Conservation (phyloP, 495 filamentous ascomycete species). For the Hypoxylon cercidicola region DNA sequence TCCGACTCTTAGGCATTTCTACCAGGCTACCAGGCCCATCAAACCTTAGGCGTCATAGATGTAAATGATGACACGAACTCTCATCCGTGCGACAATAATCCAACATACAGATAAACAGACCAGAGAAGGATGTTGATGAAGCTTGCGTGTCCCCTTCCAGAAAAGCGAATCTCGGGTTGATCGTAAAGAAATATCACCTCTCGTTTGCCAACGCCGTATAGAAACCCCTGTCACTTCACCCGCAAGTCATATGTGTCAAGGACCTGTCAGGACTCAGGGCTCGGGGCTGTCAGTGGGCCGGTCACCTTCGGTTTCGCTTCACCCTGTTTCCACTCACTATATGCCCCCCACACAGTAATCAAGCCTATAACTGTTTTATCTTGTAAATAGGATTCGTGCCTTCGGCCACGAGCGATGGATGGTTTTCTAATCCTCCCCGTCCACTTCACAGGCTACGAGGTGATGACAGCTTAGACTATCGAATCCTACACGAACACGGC, state of each 20-base stretch:
- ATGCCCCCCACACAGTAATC: slow-evolving; percentile 30
- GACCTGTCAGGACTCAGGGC: too few relatives aligned
- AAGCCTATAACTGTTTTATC: not conserved
- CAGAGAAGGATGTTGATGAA: slow-evolving; percentile 3
- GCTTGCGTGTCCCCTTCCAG: slow-evolving; percentile 16
- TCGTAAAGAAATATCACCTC: not conserved
- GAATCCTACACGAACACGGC: slow-evolving; percentile 5
- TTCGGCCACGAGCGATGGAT: slow-evolving; percentile 9
- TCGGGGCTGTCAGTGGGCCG: slow-evolving; percentile 28
- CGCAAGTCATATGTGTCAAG: slow-evolving; percentile 25
- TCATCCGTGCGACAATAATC: not conserved
- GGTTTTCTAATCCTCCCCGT: slow-evolving; percentile 8
- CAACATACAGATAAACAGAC: not conserved
- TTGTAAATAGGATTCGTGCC: not conserved
- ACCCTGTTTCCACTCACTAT: slow-evolving; percentile 17
- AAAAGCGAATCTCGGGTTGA: not conserved
- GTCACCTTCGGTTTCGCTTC: slow-evolving; percentile 31
- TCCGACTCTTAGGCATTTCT: slow-evolving; percentile 1
- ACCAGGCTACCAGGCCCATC: slow-evolving; percentile 1
- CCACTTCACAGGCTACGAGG: slow-evolving; percentile 6
- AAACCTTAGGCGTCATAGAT: slow-evolving; percentile 1
- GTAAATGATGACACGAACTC: not conserved
- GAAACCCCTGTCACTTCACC: slow-evolving; percentile 19
- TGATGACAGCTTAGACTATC: slow-evolving; percentile 3
- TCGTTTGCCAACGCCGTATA: slow-evolving; percentile 1